Conservation (phyloP, 1,139 yeast genomes). For the Arxiozyma heterogenica region DNA sequence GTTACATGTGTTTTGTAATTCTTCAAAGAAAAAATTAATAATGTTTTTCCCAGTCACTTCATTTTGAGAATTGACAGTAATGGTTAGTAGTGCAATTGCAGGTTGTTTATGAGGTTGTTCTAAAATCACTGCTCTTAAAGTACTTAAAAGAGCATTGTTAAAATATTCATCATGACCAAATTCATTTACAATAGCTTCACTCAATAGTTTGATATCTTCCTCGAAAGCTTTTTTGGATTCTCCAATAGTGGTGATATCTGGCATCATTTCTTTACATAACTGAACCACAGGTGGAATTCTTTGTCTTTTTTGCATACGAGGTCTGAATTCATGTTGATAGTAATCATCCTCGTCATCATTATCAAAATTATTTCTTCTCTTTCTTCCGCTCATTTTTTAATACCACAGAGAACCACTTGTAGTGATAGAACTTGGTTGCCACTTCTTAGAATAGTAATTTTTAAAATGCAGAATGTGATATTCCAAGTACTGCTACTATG, state of each 20-base stretch:
- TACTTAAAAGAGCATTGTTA: constrained; percentile 50
- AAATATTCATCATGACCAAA: constrained; percentile 58
- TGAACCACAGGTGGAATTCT: constrained; percentile 35
- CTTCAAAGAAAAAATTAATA: constrained; percentile 58
- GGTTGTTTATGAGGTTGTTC: constrained; percentile 91
- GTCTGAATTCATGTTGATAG: constrained; percentile 25
- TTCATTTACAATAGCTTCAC: constrained; percentile 59
- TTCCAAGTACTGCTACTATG: neutral
- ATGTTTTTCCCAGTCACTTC: constrained; percentile 61
- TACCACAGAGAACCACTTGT: neutral
- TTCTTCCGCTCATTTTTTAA: constrained; percentile 22
- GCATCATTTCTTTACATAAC: constrained; percentile 35
- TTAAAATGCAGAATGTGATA: neutral
- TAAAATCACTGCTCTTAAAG: constrained; percentile 56
- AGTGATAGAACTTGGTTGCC: neutral
- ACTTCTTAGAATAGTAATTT: neutral
- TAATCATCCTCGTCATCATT: constrained; percentile 22
- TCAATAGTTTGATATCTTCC: constrained; percentile 59
- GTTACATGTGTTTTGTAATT: constrained; percentile 48
- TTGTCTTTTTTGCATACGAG: constrained; percentile 30
- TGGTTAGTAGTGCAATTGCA: constrained; percentile 59
- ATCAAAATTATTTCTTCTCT: constrained; percentile 28
- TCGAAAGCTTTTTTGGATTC: constrained; percentile 52
- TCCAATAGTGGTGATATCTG: constrained; percentile 57
- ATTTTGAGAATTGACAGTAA: constrained; percentile 59